A percentile compares a stretch with the other conserved stretches of the same genome.
These are phyloP conservation scores for Cucumis sativus DNA, from an alignment of 306 rosid genomes.

Conservation along the genomic window DNA sequence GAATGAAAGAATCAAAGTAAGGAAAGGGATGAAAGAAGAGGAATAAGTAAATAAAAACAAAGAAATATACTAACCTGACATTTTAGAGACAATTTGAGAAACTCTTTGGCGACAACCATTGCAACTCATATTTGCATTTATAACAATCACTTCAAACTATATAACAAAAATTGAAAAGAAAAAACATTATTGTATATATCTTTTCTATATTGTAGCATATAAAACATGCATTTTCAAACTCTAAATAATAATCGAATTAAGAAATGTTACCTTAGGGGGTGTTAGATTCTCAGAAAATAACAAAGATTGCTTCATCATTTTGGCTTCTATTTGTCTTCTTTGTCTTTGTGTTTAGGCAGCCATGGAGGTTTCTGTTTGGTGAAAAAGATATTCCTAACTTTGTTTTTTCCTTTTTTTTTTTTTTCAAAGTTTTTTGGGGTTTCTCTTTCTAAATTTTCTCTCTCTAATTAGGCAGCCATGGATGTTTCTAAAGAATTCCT, in stretches of 20 bases:
- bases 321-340: background rate
- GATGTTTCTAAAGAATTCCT: background rate
- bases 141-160: background rate
- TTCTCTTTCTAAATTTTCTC: background rate
- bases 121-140: conserved; percentile 1
- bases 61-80: background rate
- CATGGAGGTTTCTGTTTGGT: background rate
- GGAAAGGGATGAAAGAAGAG: too few species aligned
- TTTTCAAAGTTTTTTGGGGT: background rate
- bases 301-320: background rate
- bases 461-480: conserved; percentile 3
- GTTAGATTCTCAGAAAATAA: background rate
- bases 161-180: background rate
- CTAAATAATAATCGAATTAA: background rate
- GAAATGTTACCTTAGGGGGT: background rate
- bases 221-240: too few species aligned
- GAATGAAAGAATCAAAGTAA: too few species aligned
- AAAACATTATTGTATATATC: background rate
- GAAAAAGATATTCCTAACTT: background rate
- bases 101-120: conserved; percentile 4
- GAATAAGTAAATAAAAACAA: background rate
- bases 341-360: background rate
- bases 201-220: too few species aligned
- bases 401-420: too few species aligned
- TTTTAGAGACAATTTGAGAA: background rate